Evolutionary conservation across 805 yeast species (phyloP), one percentile per base, ranked within the genome.

Genomic region (Hermanozyma aechmeae): DNA sequence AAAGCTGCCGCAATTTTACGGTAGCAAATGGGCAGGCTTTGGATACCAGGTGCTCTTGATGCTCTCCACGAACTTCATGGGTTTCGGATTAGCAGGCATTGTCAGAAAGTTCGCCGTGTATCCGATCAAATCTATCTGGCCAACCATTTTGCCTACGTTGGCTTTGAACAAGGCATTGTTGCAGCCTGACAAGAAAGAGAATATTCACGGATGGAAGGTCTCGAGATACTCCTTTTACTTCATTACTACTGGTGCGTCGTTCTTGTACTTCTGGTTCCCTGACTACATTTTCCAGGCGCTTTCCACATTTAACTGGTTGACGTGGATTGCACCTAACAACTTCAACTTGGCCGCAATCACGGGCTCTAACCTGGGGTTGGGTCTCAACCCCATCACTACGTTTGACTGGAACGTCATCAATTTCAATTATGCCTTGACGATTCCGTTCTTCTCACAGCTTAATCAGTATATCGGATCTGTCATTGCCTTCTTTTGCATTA

Each of bases 401-500:
- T 20, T 20, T 20, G 22, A 20, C 22, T 20, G 22, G 22, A 20
- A 20, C n/a, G 10, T 20, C 13, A 8, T 20, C n/a, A 7, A 7
- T 7, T 4, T 5, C 22, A 20, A 20, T 13, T 5, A 5, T 5
- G 13, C 22, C 13, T 8, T 20, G 5, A 13, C n/a, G 22, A 9
- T 8, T 5, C 22, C 22, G 22, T 20, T 5, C 4, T 20, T 6
- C n/a, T 20, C 22, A 5, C 10, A 6, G 13, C 4, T 20, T n/a
- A 20, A 40, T 31, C 45, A 36, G 28, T 49, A 41, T 30, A 30
- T 46, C 17, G 61, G 61, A 8, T 24, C 39, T 4, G 1, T 46
- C 7, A 28, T 53, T 26, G 51, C 43, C 0, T 44, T 50, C 16
- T 38, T 49, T 32, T 34, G 37, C 19, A 51, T 54, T 27, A 21